phyloP scores from a whole-genome alignment of 2,329 filamentous ascomycete species.

The Fusarium illudens region DNA sequence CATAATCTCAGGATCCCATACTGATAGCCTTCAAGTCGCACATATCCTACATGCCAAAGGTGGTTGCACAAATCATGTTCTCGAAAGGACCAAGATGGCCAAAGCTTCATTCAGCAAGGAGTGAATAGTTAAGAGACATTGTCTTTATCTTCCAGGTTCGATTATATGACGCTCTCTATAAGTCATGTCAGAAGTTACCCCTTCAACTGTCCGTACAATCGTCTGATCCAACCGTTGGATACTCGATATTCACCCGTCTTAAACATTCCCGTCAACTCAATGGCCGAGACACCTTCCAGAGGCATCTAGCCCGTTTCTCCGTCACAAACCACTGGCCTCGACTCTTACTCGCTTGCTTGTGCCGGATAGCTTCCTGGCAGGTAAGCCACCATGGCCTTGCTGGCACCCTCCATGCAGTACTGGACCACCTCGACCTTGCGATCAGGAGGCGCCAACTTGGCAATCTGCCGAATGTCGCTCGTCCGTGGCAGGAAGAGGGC shows the following conservation, averaged over 20 bases:
- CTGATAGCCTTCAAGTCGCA: background rate
- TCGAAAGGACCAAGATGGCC: too few relatives aligned
- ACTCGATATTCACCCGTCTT: background rate
- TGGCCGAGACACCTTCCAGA: background rate
- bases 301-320: background rate
- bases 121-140: background rate
- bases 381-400: constrained; percentile 79
- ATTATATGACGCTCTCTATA: background rate
- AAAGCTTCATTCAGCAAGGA: background rate
- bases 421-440: constrained; percentile 79
- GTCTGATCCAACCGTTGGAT: background rate
- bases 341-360: constrained; percentile 7
- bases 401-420: constrained; percentile 90
- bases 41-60: background rate
- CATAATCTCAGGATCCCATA: fast-evolving
- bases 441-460: constrained; percentile 59
- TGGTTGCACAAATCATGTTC: too few relatives aligned
- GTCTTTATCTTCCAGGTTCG: background rate
- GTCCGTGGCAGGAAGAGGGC: constrained; percentile 88
- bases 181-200: background rate
- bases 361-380: constrained; percentile 52
- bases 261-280: background rate
- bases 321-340: background rate
- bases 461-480: constrained; percentile 82
- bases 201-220: background rate